Conservation (phyloP, 257 asterid genomes). For the Leptodermis oblonga region DNA sequence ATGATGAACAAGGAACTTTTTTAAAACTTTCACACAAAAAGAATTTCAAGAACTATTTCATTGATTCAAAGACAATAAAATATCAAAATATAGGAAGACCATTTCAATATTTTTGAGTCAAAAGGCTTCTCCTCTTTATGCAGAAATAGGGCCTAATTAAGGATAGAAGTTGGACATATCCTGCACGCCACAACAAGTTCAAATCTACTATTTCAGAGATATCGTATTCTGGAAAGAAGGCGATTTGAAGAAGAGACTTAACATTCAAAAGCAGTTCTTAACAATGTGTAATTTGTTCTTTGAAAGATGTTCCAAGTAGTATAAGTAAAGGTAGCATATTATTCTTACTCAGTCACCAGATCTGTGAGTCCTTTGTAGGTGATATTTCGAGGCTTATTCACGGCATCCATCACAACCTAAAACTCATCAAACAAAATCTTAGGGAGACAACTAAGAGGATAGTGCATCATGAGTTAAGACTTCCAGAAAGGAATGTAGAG, state of each 20-base stretch:
- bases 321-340: conserved; percentile 19
- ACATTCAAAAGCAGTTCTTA: background rate
- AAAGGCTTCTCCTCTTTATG: background rate
- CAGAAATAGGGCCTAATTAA: no score
- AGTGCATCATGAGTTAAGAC: background rate
- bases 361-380: conserved; percentile 87
- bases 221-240: background rate
- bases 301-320: background rate
- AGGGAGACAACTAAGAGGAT: background rate
- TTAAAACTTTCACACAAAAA: background rate
- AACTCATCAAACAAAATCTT: background rate
- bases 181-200: background rate
- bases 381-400: conserved; percentile 81
- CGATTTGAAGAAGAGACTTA: background rate
- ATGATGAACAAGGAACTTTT: background rate
- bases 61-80: background rate
- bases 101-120: background rate
- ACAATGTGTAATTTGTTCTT: background rate
- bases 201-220: background rate
- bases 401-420: conserved; percentile 93
- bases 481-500: background rate
- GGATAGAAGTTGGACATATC: no score
- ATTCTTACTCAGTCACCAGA: conserved; percentile 88
- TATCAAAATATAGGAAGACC: background rate
- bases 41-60: background rate